Conservation (phyloP, 1,139 yeast genomes). For the Debaryomyces sp. region DNA sequence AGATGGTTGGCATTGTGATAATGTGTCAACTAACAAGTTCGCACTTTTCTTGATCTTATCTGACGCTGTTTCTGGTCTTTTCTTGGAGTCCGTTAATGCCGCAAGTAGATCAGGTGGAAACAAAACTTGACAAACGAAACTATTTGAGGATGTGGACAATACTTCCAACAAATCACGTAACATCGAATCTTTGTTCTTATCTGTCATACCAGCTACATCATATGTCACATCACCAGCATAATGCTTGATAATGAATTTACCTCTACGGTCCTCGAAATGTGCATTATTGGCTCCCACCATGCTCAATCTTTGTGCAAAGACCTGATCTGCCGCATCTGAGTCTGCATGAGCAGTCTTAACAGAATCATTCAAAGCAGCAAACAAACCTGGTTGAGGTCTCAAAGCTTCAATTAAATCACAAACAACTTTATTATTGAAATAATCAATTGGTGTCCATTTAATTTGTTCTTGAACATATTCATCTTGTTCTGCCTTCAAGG, state of each 20-base stretch:
- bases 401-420: conserved; percentile 95
- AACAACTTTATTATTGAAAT: conserved; percentile 94
- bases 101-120: conserved; percentile 71
- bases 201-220: conserved; percentile 90
- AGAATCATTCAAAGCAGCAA: conserved; percentile 96
- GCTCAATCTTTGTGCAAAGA: conserved; percentile 89
- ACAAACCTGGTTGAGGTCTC: conserved; percentile 91
- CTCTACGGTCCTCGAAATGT: conserved; percentile 87
- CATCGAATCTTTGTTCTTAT: conserved; percentile 94
- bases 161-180: conserved; percentile 85
- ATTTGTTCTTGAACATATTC: conserved; percentile 95
- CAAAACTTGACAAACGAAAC: conserved; percentile 59
- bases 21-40: conserved; percentile 83
- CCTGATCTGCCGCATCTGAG: conserved; percentile 94
- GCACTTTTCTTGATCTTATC: conserved; percentile 95
- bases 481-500: conserved; percentile 95
- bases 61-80: conserved; percentile 95
- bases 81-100: conserved; percentile 70
- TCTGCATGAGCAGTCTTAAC: conserved; percentile 99
- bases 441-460: conserved; percentile 96
- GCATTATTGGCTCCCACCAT: conserved; percentile 77
- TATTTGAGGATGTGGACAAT: conserved; percentile 69
- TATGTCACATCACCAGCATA: conserved; percentile 99
- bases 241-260: conserved; percentile 89
- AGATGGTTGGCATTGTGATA: conserved; percentile 89